Percentiles rank a stretch among this genome's conserved stretches.
Conservation (phyloP, 208 protist genomes). For the Leishmania martiniquensis region DNA sequence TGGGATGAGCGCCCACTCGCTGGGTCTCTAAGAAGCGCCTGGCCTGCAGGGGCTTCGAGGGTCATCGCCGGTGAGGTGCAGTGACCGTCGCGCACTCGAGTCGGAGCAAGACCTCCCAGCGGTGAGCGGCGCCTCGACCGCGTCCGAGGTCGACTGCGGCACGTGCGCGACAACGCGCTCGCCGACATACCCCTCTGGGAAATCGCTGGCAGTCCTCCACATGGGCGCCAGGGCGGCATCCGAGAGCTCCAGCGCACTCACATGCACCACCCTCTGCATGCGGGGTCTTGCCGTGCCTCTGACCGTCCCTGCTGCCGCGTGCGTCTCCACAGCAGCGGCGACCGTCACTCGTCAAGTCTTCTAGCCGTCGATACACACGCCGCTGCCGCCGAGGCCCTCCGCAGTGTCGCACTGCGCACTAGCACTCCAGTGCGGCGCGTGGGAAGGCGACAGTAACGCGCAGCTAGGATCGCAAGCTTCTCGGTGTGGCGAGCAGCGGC, state of each 20-base stretch:
- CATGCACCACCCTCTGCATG: constrained; percentile 10
- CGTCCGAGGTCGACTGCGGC: not conserved
- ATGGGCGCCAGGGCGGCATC: no score
- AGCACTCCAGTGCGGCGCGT: constrained; percentile 20
- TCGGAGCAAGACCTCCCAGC: not conserved
- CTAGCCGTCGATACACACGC: not conserved
- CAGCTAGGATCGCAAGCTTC: constrained; percentile 14
- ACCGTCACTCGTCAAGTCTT: not conserved
- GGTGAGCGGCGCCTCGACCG: not conserved
- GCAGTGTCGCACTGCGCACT: constrained; percentile 16
- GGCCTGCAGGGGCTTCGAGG: not conserved
- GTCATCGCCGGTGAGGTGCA: not conserved
- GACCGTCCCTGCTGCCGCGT: not conserved
- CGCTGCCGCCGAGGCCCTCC: not conserved
- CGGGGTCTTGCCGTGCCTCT: not conserved
- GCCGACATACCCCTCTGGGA: not conserved
- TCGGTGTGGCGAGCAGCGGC: not conserved
- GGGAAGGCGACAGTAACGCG: constrained; percentile 20
- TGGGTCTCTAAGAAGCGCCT: no score
- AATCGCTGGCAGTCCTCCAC: not conserved
- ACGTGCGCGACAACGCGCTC: not conserved
- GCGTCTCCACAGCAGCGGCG: not conserved
- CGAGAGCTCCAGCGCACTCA: constrained; percentile 9
- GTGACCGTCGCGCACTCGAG: not conserved
- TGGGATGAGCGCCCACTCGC: no score